A percentile compares a stretch with the other conserved stretches of the same genome.
phyloP scores from a whole-genome alignment of 73 alveolate genomes.

The Symbiodinium pilosum region DNA sequence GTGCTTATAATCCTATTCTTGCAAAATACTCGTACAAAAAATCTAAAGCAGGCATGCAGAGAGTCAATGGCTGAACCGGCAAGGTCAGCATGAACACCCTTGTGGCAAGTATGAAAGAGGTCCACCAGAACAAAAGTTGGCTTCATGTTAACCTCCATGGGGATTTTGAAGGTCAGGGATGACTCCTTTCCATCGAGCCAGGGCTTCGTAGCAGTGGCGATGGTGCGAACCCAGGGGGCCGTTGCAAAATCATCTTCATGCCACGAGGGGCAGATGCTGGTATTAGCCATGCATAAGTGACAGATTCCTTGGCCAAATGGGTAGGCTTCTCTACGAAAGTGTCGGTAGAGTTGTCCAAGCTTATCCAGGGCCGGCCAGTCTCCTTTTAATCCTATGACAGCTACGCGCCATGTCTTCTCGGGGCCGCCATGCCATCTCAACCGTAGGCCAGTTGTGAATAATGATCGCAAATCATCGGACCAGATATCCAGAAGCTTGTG shows the following conservation, averaged over 20 bases:
- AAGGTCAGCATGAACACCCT: not conserved
- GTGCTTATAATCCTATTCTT: not conserved
- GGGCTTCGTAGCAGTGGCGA: not conserved
- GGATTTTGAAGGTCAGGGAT: not conserved
- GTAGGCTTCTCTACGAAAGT: not conserved
- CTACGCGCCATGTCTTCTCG: not conserved
- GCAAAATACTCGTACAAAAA: not conserved
- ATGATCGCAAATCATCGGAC: not conserved
- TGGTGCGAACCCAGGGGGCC: not conserved
- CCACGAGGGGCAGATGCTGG: not conserved
- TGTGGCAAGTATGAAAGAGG: not conserved
- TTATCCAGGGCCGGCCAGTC: too few species aligned
- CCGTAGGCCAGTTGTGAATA: not conserved
- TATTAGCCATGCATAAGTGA: not conserved
- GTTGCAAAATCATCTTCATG: not conserved
- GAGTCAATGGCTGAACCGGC: not conserved
- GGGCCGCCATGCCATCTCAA: not conserved
- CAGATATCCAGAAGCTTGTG: not conserved
- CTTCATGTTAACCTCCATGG: not conserved
- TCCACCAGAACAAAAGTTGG: not conserved
- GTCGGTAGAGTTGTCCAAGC: not conserved
- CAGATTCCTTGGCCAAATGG: not conserved
- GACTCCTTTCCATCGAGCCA: not conserved
- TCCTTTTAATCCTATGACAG: not conserved
- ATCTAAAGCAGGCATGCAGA: too few species aligned